A percentile compares a stretch with the other conserved stretches of the same genome.
Evolutionary conservation across 805 yeast genomes (phyloP).

Genomic region (Dipodascus geniculatus): DNA sequence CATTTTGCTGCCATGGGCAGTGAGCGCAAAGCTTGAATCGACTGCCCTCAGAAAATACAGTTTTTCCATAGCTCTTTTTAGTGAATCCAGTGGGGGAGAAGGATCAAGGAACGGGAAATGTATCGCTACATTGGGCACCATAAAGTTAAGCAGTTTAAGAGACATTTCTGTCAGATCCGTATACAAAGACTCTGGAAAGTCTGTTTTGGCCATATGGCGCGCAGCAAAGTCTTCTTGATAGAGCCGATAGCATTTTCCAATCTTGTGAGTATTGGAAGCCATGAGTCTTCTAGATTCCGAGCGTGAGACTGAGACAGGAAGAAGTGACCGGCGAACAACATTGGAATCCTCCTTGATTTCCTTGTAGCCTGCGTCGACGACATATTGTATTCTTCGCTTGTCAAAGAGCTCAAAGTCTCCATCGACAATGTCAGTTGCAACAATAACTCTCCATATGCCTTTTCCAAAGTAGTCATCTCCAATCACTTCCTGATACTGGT

Average conservation of each 20-base stretch:
- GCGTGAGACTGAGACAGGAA: slow-evolving; percentile 44
- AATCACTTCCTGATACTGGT: not conserved
- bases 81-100: slow-evolving; percentile 58
- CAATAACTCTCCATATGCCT: slow-evolving; percentile 1
- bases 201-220: slow-evolving; percentile 70
- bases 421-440: not conserved
- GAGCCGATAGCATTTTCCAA: slow-evolving; percentile 7
- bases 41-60: slow-evolving; percentile 68
- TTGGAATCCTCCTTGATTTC: slow-evolving; percentile 51
- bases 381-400: not conserved
- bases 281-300: slow-evolving; percentile 31
- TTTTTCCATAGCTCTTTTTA: slow-evolving; percentile 59
- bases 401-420: not conserved
- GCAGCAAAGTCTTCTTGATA: slow-evolving; percentile 35
- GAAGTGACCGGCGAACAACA: slow-evolving; percentile 39
- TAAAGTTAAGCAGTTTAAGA: slow-evolving; percentile 52
- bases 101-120: slow-evolving; percentile 59
- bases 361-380: not conserved
- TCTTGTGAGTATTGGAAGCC: slow-evolving; percentile 58
- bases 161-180: slow-evolving; percentile 61
- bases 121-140: slow-evolving; percentile 39
- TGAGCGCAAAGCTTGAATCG: slow-evolving; percentile 54
- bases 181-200: slow-evolving; percentile 57
- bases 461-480: not conserved
- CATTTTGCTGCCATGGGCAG: slow-evolving; percentile 52